phyloP scores from a whole-genome alignment of 169 alveolate species.

The Eimeria tenella region DNA sequence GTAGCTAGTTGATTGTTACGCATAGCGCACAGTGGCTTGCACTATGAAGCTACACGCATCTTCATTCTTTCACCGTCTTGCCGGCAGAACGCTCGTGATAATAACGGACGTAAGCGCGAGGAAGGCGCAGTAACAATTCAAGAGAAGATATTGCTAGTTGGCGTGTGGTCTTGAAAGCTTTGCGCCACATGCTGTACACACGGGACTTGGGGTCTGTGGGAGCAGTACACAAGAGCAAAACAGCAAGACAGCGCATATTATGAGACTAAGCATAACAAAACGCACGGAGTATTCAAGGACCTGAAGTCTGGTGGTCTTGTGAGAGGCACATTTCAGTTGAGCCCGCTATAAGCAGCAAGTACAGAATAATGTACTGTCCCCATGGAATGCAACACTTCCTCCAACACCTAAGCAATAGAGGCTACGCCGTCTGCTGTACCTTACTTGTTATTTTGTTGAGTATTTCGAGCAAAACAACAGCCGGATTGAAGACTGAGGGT shows the following conservation, averaged over 20 bases:
- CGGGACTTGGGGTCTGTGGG: conserved; percentile 37
- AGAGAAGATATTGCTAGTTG: conserved; percentile 32
- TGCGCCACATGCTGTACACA: conserved; percentile 67
- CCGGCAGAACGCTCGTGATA: neutral
- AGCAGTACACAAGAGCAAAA: neutral
- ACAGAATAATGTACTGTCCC: too few relatives aligned
- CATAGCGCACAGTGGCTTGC: neutral
- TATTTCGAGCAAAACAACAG: conserved; percentile 19
- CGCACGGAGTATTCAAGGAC: neutral
- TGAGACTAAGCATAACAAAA: neutral
- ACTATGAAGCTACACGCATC: too few relatives aligned
- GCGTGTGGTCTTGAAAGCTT: conserved; percentile 24
- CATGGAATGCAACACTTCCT: too few relatives aligned
- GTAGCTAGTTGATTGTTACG: neutral
- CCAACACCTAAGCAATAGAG: too few relatives aligned
- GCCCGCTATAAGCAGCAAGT: too few relatives aligned
- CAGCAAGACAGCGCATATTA: neutral
- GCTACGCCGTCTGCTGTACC: neutral
- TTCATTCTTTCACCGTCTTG: too few relatives aligned
- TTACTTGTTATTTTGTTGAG: conserved; percentile 14
- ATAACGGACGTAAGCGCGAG: conserved; percentile 68
- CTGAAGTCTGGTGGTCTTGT: neutral
- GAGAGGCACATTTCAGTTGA: neutral
- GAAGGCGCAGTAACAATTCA: conserved; percentile 62
- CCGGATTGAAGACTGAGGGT: conserved; percentile 58